Conservation (phyloP, 495 filamentous ascomycete species). For the Penicillium coffeae region DNA sequence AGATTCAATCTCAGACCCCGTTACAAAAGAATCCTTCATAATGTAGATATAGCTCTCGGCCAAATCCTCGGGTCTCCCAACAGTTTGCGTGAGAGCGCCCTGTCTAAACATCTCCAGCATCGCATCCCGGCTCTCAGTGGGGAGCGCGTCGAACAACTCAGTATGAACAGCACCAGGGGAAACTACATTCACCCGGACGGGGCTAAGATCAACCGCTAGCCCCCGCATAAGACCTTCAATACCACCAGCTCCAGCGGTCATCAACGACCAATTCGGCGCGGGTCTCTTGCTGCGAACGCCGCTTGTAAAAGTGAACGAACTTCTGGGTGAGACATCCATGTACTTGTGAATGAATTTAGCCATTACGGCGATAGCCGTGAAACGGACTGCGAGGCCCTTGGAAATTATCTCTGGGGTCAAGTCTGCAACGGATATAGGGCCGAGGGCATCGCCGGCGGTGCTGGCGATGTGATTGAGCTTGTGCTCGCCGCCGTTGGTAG, state of each 20-base stretch:
- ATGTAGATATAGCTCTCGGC: slow-evolving; percentile 64
- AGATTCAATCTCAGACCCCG: slow-evolving; percentile 41
- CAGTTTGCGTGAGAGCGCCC: slow-evolving; percentile 37
- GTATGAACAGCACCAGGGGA: slow-evolving; percentile 56
- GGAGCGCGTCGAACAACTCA: slow-evolving; percentile 30
- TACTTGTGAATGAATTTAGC: slow-evolving; percentile 48
- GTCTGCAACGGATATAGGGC: slow-evolving; percentile 29
- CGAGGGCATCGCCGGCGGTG: slow-evolving; percentile 52
- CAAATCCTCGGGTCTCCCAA: slow-evolving; percentile 54
- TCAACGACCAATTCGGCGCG: slow-evolving; percentile 39
- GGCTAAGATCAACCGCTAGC: slow-evolving; percentile 57
- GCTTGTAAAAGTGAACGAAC: slow-evolving; percentile 52
- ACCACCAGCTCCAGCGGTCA: slow-evolving; percentile 39
- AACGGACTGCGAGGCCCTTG: slow-evolving; percentile 46
- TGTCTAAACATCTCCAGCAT: slow-evolving; percentile 18
- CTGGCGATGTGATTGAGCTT: slow-evolving; percentile 58
- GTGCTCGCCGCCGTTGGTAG: slow-evolving; percentile 14
- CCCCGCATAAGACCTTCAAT: slow-evolving; percentile 44
- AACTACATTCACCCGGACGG: slow-evolving; percentile 61
- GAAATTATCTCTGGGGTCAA: slow-evolving; percentile 40
- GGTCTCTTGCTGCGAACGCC: slow-evolving; percentile 51
- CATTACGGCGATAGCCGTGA: slow-evolving; percentile 48
- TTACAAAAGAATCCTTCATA: slow-evolving; percentile 55
- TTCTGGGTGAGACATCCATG: slow-evolving; percentile 35
- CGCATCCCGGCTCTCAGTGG: slow-evolving; percentile 2